phyloP scores from a whole-genome alignment of 352 stramenopile genomes.

The Pythium pectinolyticum region DNA sequence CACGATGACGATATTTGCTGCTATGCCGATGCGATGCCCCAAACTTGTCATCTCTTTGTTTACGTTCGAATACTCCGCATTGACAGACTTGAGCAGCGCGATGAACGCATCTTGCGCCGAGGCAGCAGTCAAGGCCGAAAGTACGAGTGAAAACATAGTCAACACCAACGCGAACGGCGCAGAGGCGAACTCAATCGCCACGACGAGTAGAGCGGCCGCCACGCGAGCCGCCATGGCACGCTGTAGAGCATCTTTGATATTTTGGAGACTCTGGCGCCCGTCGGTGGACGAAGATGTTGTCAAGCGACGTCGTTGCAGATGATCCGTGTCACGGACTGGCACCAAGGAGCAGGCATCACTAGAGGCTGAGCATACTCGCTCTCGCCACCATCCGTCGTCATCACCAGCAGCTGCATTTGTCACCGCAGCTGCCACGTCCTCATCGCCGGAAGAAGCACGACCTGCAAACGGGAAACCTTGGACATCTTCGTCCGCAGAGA shows the following conservation, averaged over 20 bases:
- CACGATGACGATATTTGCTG: not conserved
- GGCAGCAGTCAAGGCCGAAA: not conserved
- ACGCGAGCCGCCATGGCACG: not conserved
- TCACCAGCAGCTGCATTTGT: not conserved
- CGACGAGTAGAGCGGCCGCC: not conserved
- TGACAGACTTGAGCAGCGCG: conserved; percentile 5
- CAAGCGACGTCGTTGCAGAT: no score
- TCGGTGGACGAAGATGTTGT: no score
- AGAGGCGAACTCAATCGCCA: not conserved
- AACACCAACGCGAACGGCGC: not conserved
- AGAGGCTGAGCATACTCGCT: no score
- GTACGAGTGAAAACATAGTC: not conserved
- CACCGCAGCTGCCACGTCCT: not conserved
- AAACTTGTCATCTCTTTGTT: conserved; percentile 1
- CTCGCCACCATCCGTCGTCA: not conserved
- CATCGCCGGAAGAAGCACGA: not conserved
- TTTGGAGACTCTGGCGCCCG: no score
- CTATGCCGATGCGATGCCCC: not conserved
- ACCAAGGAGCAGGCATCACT: no score
- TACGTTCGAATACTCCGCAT: conserved; percentile 2
- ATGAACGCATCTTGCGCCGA: not conserved
- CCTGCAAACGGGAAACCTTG: not conserved
- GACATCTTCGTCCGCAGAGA: not conserved
- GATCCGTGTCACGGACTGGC: no score
- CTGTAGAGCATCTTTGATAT: not conserved